phyloP scores from a whole-genome alignment of 148 eudicot species.

The Camellia granthamiana region DNA sequence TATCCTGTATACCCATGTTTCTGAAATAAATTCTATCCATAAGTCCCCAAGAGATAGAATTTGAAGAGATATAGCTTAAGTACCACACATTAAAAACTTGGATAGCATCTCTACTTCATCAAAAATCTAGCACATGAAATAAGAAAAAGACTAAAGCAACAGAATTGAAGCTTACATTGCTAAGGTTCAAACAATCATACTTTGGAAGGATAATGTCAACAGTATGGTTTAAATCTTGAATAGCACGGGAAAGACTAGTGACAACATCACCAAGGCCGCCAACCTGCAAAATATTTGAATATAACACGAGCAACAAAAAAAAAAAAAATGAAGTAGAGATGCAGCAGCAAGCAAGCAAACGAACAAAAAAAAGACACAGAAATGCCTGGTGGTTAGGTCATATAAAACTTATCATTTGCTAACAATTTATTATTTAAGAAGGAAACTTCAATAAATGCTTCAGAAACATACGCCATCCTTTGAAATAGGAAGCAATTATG shows the following conservation, averaged over 20 bases:
- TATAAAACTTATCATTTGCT: neutral
- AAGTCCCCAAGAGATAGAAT: no score
- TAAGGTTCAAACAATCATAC: conserved; percentile 80
- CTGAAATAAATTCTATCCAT: no score
- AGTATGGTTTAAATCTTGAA: conserved; percentile 89
- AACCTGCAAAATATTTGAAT: conserved; percentile 52
- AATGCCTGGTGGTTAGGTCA: neutral
- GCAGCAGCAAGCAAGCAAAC: neutral
- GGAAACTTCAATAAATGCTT: neutral
- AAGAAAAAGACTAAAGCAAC: conserved; percentile 13
- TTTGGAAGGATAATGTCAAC: conserved; percentile 87
- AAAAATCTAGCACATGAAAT: neutral
- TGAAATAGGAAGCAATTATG: neutral
- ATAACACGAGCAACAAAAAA: conserved; percentile 6
- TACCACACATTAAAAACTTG: neutral
- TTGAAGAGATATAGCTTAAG: neutral
- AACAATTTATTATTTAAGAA: neutral
- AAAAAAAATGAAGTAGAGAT: neutral
- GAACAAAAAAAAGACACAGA: neutral
- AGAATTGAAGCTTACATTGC: conserved; percentile 60
- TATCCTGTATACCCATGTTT: no score
- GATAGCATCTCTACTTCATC: neutral
- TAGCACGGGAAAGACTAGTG: conserved; percentile 96
- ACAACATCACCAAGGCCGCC: conserved; percentile 99
- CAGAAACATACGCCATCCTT: neutral